phyloP scores from a whole-genome alignment of 1,139 yeast species.

The Arxiozyma bovina region DNA sequence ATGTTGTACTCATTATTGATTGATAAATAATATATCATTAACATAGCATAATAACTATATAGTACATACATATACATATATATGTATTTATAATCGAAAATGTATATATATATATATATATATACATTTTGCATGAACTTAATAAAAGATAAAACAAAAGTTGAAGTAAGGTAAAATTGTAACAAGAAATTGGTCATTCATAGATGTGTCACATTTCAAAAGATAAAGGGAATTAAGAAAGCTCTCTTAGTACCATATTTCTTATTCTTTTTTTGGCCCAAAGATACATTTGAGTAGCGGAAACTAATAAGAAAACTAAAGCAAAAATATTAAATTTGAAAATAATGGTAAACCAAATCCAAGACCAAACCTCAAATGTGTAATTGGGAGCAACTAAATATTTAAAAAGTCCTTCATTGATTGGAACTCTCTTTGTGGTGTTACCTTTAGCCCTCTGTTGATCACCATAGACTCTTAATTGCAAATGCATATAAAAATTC shows the following conservation, averaged over 20 bases:
- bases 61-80: background rate
- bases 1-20: conserved; percentile 19
- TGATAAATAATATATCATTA: conserved; percentile 1
- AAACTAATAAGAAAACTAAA: conserved; percentile 58
- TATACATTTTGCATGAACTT: background rate
- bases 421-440: conserved; percentile 29
- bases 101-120: background rate
- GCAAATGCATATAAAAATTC: conserved; percentile 59
- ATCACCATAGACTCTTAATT: conserved; percentile 35
- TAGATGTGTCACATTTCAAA: conserved; percentile 13
- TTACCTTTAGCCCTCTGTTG: conserved; percentile 34
- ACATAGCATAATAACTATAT: background rate
- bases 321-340: conserved; percentile 68
- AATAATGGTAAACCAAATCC: conserved; percentile 61
- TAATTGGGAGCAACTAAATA: conserved; percentile 62
- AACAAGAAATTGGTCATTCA: too few species aligned
- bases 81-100: background rate
- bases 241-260: conserved; percentile 37
- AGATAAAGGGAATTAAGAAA: conserved; percentile 34
- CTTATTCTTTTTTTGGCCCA: conserved; percentile 59
- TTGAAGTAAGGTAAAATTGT: too few species aligned
- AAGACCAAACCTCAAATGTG: conserved; percentile 71
- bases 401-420: conserved; percentile 40
- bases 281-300: conserved; percentile 63
- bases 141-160: background rate